Base-by-base conservation (phyloP, 805 yeast genomes). In the Metschnikowia baotianmanensis region DNA sequence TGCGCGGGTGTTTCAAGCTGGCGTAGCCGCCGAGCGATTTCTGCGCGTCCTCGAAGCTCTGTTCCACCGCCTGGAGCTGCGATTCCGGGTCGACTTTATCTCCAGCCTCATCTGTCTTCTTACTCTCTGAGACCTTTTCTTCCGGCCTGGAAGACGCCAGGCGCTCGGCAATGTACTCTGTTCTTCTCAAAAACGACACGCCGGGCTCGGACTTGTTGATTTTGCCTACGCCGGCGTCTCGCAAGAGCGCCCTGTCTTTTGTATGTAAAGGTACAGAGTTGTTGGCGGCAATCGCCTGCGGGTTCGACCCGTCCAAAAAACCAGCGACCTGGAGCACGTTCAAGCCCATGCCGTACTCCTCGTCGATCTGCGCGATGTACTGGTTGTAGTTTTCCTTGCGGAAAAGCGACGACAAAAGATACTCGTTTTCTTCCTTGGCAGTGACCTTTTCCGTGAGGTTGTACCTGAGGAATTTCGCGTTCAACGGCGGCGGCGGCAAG, bases 401-500 rank as follows among this genome's bases (percentile, higher is more conserved):
- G 58, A 89, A 84, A 42, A 82, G 67, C 2, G 91, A 77, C 2
- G 89, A 73, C 49, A 91, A 65, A 40, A 87, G 71, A 39, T 76
- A 75, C 44, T 63, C 67, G 12, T 62, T 58, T 44, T 72, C 76
- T 34, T 56, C 52, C 35, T 55, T 71, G 52, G 62, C 67, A 59
- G 58, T 59, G 29, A 52, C 50, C 34, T 48, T 52, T 38, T 64
- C 68, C 10, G 69, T 67, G 19, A 67, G 57, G 55, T 65, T 59
- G 50, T 81, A 77, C 36, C 80, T 76, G 38, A 93, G 62, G 42
- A 90, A 74, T 59, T 85, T 87, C 22, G 99, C 97, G 33, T 96
- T 88, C 46, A 93, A 74, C 18, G 91, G 84, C 8, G 98, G 98
- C 2, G 96, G 90, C 5, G 99, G 99, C 18, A 93, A 71, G 55